Base-by-base conservation (phyloP, 768 basidiomycete species). In the Chalciporus piperatus region DNA sequence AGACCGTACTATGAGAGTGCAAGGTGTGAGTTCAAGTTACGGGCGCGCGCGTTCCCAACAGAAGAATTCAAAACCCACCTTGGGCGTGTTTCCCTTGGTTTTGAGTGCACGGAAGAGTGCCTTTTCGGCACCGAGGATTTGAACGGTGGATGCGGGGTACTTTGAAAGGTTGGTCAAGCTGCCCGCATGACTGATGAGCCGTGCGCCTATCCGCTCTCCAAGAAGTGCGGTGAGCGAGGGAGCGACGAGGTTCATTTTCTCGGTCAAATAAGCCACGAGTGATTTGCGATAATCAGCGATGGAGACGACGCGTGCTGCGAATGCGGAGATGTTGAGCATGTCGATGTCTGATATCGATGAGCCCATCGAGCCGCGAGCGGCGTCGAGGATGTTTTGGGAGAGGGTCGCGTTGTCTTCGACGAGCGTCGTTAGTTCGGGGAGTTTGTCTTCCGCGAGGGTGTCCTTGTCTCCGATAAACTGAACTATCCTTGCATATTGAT, bases 61-160 rank as follows among this genome's bases (percentile, higher is more conserved):
- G 30, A 37, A 47, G 43, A 20, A 17, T 32, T 23, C 0, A 7
- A 7, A 16, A 3, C 47, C 37, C 38, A 92, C 92, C 77, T 97
- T 97, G 38, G 96, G 95, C 0, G 96, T 99, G 70, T 98, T 98
- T 14, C 96, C 96, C 72, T 98, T 98, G 28, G 96, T 98, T 78
- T 98, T 98, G 64, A 98, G 76, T 0, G 96, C 96, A 48, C 96
- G 77, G 82, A 98, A 98, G 23, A 98, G 78, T 2, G 96, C 96
- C 72, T 98, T 98, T 76, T 98, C 96, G 20, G 96, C 96, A 60
- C 96, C 96, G 38, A 98, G 78, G 59, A 98, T 98, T 72, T 98
- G 96, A 38, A 98, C 96, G 13, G 96, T 98, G 64, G 91, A 93
- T 1, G 96, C 96, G 28, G 96, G 96, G 74, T 98, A 98, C 75